These are phyloP conservation scores for Cardamine resedifolia DNA, from an alignment of 345 rosid species.

Conservation along the genomic window DNA sequence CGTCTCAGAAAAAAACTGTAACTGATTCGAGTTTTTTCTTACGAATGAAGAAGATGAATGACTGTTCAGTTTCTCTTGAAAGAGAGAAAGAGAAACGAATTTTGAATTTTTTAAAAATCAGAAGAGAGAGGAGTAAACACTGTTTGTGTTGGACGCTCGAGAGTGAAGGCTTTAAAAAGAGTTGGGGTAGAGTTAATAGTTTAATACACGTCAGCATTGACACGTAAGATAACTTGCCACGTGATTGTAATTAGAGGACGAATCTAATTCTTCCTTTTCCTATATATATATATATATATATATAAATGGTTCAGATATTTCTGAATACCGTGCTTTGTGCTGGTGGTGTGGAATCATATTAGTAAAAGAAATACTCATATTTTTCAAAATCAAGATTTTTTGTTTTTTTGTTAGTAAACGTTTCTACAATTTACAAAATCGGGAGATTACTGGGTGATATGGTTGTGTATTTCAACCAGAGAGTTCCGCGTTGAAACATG, in stretches of 20 bases:
- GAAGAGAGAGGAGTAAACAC: constrained; percentile 29
- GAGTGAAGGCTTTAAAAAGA: constrained; percentile 26
- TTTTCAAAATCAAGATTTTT: background rate
- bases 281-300: too few relatives aligned
- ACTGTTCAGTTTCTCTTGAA: constrained; percentile 21
- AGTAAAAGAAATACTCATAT: background rate
- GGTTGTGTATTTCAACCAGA: background rate
- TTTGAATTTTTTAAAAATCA: background rate
- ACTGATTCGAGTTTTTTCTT: background rate
- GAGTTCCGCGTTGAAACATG: background rate
- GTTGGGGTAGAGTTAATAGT: background rate
- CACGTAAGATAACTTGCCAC: constrained; percentile 29
- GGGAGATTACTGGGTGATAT: background rate
- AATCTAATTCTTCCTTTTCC: background rate
- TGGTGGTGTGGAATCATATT: constrained; percentile 26
- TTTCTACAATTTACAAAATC: background rate
- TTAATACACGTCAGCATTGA: constrained; percentile 34
- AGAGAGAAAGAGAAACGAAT: background rate
- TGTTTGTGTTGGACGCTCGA: constrained; percentile 30
- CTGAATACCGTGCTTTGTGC: constrained; percentile 21
- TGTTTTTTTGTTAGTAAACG: background rate
- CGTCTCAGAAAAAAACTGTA: background rate
- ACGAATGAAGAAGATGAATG: constrained; percentile 13
- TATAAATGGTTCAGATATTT: background rate
- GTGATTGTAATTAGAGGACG: constrained; percentile 5